Percentiles rank a stretch among this genome's conserved stretches.
Evolutionary conservation across 768 basidiomycete genomes (phyloP).

Genomic region (Rhodotorula babjevae): DNA sequence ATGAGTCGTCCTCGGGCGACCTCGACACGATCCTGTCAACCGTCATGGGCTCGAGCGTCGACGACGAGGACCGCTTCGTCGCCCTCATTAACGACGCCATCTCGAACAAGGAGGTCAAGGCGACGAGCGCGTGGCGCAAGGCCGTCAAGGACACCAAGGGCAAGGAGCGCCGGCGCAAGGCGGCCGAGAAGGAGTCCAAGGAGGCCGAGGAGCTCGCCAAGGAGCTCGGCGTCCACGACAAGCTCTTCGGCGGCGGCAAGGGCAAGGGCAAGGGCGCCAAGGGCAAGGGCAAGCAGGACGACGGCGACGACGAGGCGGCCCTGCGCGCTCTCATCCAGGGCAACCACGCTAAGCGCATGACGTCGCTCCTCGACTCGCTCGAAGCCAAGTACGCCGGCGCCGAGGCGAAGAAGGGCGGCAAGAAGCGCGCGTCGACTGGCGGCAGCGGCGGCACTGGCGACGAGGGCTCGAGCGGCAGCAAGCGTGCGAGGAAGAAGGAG

Average conservation of each 20-base stretch:
- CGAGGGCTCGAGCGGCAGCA: constrained; percentile 42
- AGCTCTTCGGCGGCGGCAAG: constrained; percentile 38
- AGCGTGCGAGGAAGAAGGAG: constrained; percentile 44
- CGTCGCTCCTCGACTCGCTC: constrained; percentile 33
- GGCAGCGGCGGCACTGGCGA: constrained; percentile 37
- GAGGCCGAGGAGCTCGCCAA: constrained; percentile 43
- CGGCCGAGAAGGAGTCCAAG: constrained; percentile 40
- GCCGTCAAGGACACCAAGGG: constrained; percentile 75
- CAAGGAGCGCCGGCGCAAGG: constrained; percentile 30
- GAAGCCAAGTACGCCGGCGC: constrained; percentile 42
- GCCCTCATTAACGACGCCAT: constrained; percentile 64
- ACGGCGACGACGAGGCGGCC: constrained; percentile 37
- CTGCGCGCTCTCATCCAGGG: constrained; percentile 40
- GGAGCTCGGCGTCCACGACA: constrained; percentile 43
- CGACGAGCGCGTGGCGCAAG: constrained; percentile 59
- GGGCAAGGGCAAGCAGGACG: constrained; percentile 17
- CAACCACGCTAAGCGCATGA: constrained; percentile 35
- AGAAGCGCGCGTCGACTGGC: constrained; percentile 42
- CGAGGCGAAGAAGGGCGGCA: constrained; percentile 20
- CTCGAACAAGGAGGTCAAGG: constrained; percentile 56
- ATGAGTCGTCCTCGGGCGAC: constrained; percentile 64
- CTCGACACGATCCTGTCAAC: constrained; percentile 74
- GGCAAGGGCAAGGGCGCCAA: constrained; percentile 5
- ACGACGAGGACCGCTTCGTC: constrained; percentile 83
- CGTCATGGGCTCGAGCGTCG: constrained; percentile 76